phyloP scores from a whole-genome alignment of 768 basidiomycete genomes.

The Leccinum imitatum region DNA sequence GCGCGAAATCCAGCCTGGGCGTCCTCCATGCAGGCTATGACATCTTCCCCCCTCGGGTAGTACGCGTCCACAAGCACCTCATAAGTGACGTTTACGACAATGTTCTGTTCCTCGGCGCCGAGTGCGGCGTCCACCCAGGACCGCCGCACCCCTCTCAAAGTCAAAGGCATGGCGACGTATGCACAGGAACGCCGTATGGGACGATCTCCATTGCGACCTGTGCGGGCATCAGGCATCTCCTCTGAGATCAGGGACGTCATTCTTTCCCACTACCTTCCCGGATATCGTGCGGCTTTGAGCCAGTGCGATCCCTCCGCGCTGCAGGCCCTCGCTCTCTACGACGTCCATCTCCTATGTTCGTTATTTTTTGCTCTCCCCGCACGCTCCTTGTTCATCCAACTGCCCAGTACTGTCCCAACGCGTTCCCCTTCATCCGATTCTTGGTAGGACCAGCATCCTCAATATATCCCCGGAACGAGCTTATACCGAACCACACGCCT shows the following conservation, averaged over 20 bases:
- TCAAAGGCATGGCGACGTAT: slow-evolving; percentile 28
- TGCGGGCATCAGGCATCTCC: slow-evolving; percentile 33
- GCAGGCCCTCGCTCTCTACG: slow-evolving; percentile 52
- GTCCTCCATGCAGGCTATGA: slow-evolving; percentile 34
- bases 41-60: slow-evolving; percentile 10
- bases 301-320: slow-evolving; percentile 38
- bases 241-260: slow-evolving; percentile 31
- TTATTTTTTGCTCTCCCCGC: slow-evolving; percentile 20
- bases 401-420: slow-evolving; percentile 61
- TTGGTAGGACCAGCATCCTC: neutral
- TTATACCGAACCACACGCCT: slow-evolving; percentile 44
- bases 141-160: slow-evolving; percentile 8
- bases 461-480: slow-evolving; percentile 49
- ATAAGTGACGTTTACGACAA: slow-evolving; percentile 24
- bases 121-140: slow-evolving; percentile 17
- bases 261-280: slow-evolving; percentile 53
- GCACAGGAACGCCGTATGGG: slow-evolving; percentile 33
- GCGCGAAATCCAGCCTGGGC: slow-evolving; percentile 29
- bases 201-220: slow-evolving; percentile 40
- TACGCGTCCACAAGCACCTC: slow-evolving; percentile 32
- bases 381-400: slow-evolving; percentile 5
- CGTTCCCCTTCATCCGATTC: slow-evolving; percentile 52
- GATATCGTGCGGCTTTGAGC: slow-evolving; percentile 38
- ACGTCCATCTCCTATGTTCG: slow-evolving; percentile 68
- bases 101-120: neutral